Evolutionary conservation across 495 filamentous ascomycete species (phyloP).

Genomic region (Hypoxylon cercidicola): DNA sequence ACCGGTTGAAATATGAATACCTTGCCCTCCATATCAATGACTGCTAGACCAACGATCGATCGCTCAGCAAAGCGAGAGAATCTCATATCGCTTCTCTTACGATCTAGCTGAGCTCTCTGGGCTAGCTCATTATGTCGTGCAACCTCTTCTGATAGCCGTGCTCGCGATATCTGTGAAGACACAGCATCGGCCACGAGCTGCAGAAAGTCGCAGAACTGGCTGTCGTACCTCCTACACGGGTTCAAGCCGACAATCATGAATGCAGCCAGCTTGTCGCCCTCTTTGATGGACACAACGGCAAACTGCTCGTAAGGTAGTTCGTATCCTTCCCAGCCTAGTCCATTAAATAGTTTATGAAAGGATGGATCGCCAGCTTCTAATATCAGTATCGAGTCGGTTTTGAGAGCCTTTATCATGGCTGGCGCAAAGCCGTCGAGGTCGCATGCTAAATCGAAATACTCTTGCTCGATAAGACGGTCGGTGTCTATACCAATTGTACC

Average conservation of each 20-base stretch:
- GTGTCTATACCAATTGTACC: conserved; percentile 68
- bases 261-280: conserved; percentile 48
- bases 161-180: conserved; percentile 28
- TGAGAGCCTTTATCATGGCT: conserved; percentile 65
- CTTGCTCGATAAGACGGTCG: conserved; percentile 62
- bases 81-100: conserved; percentile 35
- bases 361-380: conserved; percentile 30
- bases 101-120: conserved; percentile 30
- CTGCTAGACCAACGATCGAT: conserved; percentile 36
- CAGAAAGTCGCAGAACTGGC: conserved; percentile 46
- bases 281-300: conserved; percentile 50
- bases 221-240: conserved; percentile 54
- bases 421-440: conserved; percentile 66
- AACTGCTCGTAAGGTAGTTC: conserved; percentile 48
- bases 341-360: conserved; percentile 46
- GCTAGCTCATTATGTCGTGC: conserved; percentile 35
- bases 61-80: conserved; percentile 39
- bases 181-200: conserved; percentile 26
- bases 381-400: conserved; percentile 29
- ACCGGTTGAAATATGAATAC: conserved; percentile 3
- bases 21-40: conserved; percentile 28
- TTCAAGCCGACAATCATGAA: conserved; percentile 59
- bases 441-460: conserved; percentile 65
- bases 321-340: conserved; percentile 50
- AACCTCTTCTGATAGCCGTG: conserved; percentile 35